Evolutionary conservation across 805 yeast genomes (phyloP).

Genomic region (Kodamaea lidongshanica): DNA sequence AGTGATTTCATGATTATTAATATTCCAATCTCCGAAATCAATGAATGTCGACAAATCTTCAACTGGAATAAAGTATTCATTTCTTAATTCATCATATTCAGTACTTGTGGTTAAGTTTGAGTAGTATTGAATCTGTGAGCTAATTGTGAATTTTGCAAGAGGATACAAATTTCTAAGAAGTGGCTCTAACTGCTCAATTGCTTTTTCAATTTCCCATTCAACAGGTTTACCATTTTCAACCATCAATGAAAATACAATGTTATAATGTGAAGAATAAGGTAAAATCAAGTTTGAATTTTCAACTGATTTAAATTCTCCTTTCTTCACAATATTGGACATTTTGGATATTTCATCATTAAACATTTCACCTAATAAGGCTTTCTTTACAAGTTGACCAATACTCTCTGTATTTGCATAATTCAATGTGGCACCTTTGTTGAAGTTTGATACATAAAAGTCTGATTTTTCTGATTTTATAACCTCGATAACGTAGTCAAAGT

Average conservation of each 20-base stretch:
- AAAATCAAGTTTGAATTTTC: conserved; percentile 30
- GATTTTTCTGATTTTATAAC: conserved; percentile 10
- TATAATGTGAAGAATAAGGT: conserved; percentile 60
- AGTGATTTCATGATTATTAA: conserved; percentile 49
- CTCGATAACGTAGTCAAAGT: conserved; percentile 34
- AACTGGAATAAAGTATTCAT: conserved; percentile 34
- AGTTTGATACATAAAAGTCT: conserved; percentile 32
- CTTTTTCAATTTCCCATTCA: conserved; percentile 65
- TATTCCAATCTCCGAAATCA: conserved; percentile 81
- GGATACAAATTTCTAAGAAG: conserved; percentile 47
- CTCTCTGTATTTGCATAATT: conserved; percentile 16
- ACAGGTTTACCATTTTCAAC: conserved; percentile 63
- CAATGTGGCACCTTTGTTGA: conserved; percentile 26
- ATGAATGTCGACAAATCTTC: conserved; percentile 67
- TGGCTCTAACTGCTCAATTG: conserved; percentile 50
- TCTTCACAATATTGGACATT: conserved; percentile 16
- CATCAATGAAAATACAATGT: conserved; percentile 68
- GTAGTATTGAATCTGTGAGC: conserved; percentile 72
- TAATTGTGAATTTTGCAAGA: conserved; percentile 66
- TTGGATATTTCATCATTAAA: conserved; percentile 34
- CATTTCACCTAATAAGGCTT: conserved; percentile 32
- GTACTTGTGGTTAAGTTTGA: conserved; percentile 35
- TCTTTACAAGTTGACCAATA: conserved; percentile 32
- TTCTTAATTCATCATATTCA: conserved; percentile 16
- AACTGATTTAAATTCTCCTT: too few species aligned